Base-by-base conservation (phyloP, 257 asterid species). In the Coffea canephora region DNA sequence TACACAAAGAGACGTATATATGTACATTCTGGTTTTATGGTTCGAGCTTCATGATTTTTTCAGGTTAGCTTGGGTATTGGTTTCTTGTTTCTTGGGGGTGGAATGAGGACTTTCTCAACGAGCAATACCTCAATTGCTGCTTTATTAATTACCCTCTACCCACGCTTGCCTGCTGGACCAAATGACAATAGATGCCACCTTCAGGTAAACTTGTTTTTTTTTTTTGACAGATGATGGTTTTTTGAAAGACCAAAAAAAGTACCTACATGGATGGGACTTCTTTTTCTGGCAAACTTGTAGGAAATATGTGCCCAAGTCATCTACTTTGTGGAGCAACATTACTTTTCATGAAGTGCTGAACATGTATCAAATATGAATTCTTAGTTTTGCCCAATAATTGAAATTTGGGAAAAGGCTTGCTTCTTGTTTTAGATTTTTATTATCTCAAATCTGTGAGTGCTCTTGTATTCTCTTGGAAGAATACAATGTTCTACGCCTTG, bases 101-200 rank as follows among this genome's bases (percentile, higher is more conserved):
- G 98, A 81, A 91, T 84, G 97, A 85, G 95, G 93, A 90, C 96
- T 15, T 96, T 93, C 85, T 94, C 99, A n/a, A 94, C 97, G 25
- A 88, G 97, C 88, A 93, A 92, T 85, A 90, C 92, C 84, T 89
- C 98, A 46, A 81, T 92, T 87, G 97, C 98, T 66, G 94, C 97
- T 86, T 86, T 96, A 88, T 88, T 93, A 83, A 88, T 94, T 84
- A 90, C 98, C 72, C 91, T 96, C 78, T 96, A 91, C 87, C 98
- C 99, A 39, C 97, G 98, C 62, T 86, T 96, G 83, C 99, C 99
- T 59, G 87, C 92, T 81, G 98, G 96, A 78, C 98, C 99, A 84
- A 93, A 92, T 90, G 99, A 96, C 91, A 96, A 96, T 80, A 87
- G 97, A 81, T 96, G 99, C 89, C 98, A 96, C 91, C 97, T 96